Base-by-base conservation (phyloP, 495 filamentous ascomycete genomes). In the Bacidia gigantensis region DNA sequence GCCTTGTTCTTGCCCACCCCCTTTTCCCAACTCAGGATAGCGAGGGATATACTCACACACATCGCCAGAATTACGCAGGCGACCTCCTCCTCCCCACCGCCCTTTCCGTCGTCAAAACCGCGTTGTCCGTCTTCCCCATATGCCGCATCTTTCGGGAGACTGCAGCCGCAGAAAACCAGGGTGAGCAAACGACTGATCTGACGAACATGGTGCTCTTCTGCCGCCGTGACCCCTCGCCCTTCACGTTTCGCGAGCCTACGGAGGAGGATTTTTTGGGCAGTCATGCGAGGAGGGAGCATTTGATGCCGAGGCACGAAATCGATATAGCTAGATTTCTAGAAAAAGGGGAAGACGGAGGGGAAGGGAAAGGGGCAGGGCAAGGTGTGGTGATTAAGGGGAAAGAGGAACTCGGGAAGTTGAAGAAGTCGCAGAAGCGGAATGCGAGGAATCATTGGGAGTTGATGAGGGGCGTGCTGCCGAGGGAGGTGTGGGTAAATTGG, bases 1-100 rank as follows among this genome's bases (percentile, higher is more conserved):
- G 5, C 29, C 14, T 14, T 14, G 7, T 35, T 14, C 29, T 14
- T 14, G 29, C 29, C 29, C 29, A 35, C 29, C 29, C 29, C 14
- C 29, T 35, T 35, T 14, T 14, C 29, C 29, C 5, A 35, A 45
- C 21, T 23, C 25, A 9, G 12, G 12, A 23, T 14, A 48, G 12
- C 29, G 25, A 26, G 26, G 11, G 5, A 20, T 24, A 3, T 23
- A n/a, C 11, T 12, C 43, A 11, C 5, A 11, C 25, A 53, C 21
- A 0, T 3, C 20, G 18, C n/a, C 57, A 94, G 87, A 98, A 98
- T 69, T 98, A 95, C 67, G 92, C 90, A n/a, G 92, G 89, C 40
- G 89, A 97, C 62, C 74, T 95, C 40, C 67, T 75, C 47, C 77
- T 87, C 22, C 82, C 82, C 25, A 73, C 84, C 12, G 79, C 83